Percentiles rank a stretch among this genome's conserved stretches.
Evolutionary conservation across 768 basidiomycete genomes (phyloP).

Genomic region (Pisolithus sp.): DNA sequence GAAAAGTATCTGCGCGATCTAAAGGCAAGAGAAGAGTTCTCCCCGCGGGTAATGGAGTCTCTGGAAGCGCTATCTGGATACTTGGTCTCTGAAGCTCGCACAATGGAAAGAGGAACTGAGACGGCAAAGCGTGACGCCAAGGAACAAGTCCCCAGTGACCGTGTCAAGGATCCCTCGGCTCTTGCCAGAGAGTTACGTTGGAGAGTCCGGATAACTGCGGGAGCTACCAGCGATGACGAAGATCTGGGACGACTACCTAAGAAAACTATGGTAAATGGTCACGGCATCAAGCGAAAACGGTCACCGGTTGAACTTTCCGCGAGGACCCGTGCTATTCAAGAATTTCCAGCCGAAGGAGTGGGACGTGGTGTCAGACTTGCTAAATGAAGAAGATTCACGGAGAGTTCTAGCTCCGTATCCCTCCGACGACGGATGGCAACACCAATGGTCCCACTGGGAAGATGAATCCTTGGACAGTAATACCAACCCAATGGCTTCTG

Average conservation of each 20-base stretch:
- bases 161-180: slow-evolving; percentile 75
- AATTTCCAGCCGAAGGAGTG: slow-evolving; percentile 67
- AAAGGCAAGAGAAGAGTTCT: slow-evolving; percentile 46
- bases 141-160: slow-evolving; percentile 76
- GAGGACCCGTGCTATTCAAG: slow-evolving; percentile 36
- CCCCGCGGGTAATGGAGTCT: slow-evolving; percentile 61
- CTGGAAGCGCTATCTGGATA: slow-evolving; percentile 68
- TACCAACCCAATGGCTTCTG: slow-evolving; percentile 28
- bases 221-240: slow-evolving; percentile 66
- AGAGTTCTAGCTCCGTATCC: slow-evolving; percentile 35
- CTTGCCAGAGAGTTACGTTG: slow-evolving; percentile 82
- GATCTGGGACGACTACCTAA: slow-evolving; percentile 24
- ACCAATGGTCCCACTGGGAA: slow-evolving; percentile 37
- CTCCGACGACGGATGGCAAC: slow-evolving; percentile 37
- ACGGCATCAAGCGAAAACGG: slow-evolving; percentile 38
- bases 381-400: slow-evolving; percentile 36
- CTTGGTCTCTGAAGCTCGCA: slow-evolving; percentile 68
- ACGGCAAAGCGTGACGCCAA: slow-evolving; percentile 68
- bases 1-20: slow-evolving; percentile 75
- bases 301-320: slow-evolving; percentile 16
- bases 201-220: slow-evolving; percentile 61
- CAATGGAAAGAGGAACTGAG: slow-evolving; percentile 66
- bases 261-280: slow-evolving; percentile 21
- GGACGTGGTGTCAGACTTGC: slow-evolving; percentile 46
- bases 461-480: slow-evolving; percentile 23